A percentile compares a stretch with the other conserved stretches of the same genome.
Conservation (phyloP, 2,329 filamentous ascomycete genomes). For the Byssothecium circinans region DNA sequence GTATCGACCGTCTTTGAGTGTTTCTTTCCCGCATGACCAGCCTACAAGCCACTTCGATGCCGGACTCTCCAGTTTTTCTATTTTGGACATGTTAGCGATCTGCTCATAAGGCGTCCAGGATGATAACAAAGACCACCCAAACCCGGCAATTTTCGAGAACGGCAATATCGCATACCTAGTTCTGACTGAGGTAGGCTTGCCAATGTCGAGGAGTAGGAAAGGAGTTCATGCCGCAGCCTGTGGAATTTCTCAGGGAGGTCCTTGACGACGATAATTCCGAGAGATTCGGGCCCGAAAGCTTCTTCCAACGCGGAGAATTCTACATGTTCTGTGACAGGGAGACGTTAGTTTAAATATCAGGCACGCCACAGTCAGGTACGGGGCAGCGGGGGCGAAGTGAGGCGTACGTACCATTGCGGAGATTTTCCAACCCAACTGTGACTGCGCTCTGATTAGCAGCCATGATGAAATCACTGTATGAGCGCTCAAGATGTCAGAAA, state of each 20-base stretch:
- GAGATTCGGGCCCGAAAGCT: slow-evolving; percentile 86
- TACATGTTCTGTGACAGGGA: slow-evolving; percentile 57
- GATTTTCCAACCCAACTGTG: slow-evolving; percentile 42
- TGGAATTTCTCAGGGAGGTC: slow-evolving; percentile 75
- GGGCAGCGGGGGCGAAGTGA: too few species aligned
- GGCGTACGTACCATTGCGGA: slow-evolving; percentile 48
- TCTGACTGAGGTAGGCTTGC: slow-evolving; percentile 74
- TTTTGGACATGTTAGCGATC: slow-evolving; percentile 9
- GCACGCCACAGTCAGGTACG: not conserved
- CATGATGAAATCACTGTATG: not conserved
- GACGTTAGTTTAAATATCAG: slow-evolving; percentile 3
- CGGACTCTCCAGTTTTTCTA: slow-evolving; percentile 52
- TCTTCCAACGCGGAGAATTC: slow-evolving; percentile 69
- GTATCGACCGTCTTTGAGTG: slow-evolving; percentile 73
- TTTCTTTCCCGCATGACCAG: slow-evolving; percentile 83
- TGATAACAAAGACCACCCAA: not conserved
- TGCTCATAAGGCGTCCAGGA: slow-evolving; percentile 1
- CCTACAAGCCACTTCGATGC: slow-evolving; percentile 64
- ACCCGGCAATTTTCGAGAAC: not conserved
- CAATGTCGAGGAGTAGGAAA: slow-evolving; percentile 88
- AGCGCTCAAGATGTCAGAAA: not conserved
- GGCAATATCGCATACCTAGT: slow-evolving; percentile 59
- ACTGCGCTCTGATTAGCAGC: slow-evolving; percentile 32
- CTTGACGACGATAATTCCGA: slow-evolving; percentile 92
- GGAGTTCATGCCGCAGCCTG: slow-evolving; percentile 69